These are phyloP conservation scores for Trapa incisa DNA, from an alignment of 345 rosid species.

Conservation along the genomic window DNA sequence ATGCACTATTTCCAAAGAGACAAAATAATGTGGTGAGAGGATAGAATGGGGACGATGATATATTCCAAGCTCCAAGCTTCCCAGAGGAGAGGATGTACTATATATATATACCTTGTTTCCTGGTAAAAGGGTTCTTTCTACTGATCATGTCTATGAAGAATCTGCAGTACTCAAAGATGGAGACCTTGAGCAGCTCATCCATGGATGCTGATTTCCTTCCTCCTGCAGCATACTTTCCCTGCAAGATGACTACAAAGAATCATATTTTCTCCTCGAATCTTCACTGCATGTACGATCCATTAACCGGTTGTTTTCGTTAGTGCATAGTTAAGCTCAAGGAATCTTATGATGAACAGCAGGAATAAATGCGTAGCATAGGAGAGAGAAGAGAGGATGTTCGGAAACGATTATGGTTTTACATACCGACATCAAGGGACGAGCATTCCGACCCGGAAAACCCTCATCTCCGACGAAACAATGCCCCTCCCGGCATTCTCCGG, in stretches of 20 bases:
- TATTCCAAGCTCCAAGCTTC: too few relatives aligned
- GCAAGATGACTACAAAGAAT: neutral
- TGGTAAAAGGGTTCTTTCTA: neutral
- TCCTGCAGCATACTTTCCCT: slow-evolving; percentile 14
- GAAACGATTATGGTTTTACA: too few relatives aligned
- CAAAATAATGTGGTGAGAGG: neutral
- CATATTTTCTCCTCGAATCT: too few relatives aligned
- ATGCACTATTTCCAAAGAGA: neutral
- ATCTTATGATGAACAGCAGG: too few relatives aligned
- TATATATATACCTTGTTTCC: neutral
- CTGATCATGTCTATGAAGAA: slow-evolving; percentile 3
- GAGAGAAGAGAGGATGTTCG: too few relatives aligned
- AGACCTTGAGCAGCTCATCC: slow-evolving; percentile 5
- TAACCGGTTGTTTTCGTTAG: too few relatives aligned
- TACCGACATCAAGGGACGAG: neutral
- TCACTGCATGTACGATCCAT: too few relatives aligned
- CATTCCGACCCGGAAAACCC: neutral
- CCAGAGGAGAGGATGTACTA: too few relatives aligned
- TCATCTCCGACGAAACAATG: too few relatives aligned
- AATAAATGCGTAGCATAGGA: too few relatives aligned
- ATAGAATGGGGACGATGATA: neutral
- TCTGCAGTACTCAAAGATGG: slow-evolving; percentile 10
- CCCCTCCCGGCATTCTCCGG: neutral
- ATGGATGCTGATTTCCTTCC: slow-evolving; percentile 9
- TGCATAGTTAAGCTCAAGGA: too few relatives aligned